These are phyloP conservation scores for Cladosporium austrohemisphaericum DNA, from an alignment of 2,329 filamentous ascomycete species.

Conservation along the genomic window DNA sequence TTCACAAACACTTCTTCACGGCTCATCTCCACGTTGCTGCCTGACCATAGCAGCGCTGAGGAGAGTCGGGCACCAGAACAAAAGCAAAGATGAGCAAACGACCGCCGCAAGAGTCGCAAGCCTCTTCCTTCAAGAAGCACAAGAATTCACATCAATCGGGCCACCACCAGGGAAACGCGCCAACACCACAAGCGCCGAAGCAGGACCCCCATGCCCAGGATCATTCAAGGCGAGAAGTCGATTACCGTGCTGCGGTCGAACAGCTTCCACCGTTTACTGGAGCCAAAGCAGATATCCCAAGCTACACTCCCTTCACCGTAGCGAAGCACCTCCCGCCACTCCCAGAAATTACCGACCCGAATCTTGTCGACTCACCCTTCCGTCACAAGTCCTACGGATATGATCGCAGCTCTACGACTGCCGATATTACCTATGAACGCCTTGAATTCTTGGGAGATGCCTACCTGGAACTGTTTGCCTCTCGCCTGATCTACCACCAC, in stretches of 20 bases:
- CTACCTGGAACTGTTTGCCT: conserved; percentile 74
- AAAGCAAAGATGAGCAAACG: conserved; percentile 21
- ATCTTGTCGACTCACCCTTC: conserved; percentile 29
- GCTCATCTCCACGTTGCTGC: conserved; percentile 34
- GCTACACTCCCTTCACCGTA: conserved; percentile 23
- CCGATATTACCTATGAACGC: conserved; percentile 62
- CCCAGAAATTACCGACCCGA: conserved; percentile 24
- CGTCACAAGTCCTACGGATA: conserved; percentile 30
- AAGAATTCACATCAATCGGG: conserved; percentile 13
- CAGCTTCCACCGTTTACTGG: conserved; percentile 21
- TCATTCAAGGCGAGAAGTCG: conserved; percentile 5
- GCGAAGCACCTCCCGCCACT: conserved; percentile 26
- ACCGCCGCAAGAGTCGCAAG: conserved; percentile 13
- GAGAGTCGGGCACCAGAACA: conserved; percentile 24
- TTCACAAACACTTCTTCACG: neutral
- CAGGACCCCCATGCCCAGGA: neutral
- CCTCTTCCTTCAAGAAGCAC: conserved; percentile 20
- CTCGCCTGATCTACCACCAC: conserved; percentile 69
- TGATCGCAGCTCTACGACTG: conserved; percentile 24
- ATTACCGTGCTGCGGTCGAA: conserved; percentile 19
- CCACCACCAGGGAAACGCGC: conserved; percentile 1
- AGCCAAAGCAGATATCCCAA: conserved; percentile 16
- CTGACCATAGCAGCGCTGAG: conserved; percentile 27
- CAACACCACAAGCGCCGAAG: conserved; percentile 1
- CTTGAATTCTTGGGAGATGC: conserved; percentile 89